Evolutionary conservation across 129 eudicot species (phyloP).

Genomic region (Apium graveolens): DNA sequence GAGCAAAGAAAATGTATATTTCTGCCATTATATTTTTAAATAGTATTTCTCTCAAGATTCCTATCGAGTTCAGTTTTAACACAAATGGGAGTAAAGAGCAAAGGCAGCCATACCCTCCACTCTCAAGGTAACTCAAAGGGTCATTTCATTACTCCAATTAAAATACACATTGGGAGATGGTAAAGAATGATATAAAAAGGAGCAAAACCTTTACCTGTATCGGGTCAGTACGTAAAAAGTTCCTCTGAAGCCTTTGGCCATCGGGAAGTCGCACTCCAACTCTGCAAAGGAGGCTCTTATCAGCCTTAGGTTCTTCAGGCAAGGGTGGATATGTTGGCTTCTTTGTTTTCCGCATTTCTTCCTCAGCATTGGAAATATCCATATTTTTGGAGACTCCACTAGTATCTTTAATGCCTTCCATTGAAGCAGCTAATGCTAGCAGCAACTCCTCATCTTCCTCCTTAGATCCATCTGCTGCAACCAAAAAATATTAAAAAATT

Average conservation of each 20-base stretch:
- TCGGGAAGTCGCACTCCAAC: slow-evolving; percentile 90
- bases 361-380: slow-evolving; percentile 20
- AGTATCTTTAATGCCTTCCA: slow-evolving; percentile 36
- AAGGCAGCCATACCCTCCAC: background rate
- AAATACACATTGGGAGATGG: background rate
- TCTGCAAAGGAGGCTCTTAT: slow-evolving; percentile 63
- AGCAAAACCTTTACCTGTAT: slow-evolving; percentile 42
- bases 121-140: background rate
- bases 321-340: slow-evolving; percentile 61
- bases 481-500: slow-evolving; percentile 11
- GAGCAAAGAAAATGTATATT: background rate
- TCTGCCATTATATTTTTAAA: background rate
- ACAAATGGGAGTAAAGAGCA: background rate
- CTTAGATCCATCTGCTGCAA: slow-evolving; percentile 37
- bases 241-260: slow-evolving; percentile 91
- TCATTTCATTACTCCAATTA: background rate
- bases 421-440: slow-evolving; percentile 60
- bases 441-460: slow-evolving; percentile 65
- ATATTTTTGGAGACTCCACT: slow-evolving; percentile 30
- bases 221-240: slow-evolving; percentile 64
- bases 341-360: slow-evolving; percentile 23
- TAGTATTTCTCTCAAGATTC: background rate
- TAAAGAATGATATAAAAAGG: background rate
- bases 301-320: slow-evolving; percentile 84
- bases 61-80: background rate